Evolutionary conservation across 176 grass and related monocot genomes (phyloP), one percentile per base, ranked within the genome.

Genomic region (Echinochloa phyllopogon): DNA sequence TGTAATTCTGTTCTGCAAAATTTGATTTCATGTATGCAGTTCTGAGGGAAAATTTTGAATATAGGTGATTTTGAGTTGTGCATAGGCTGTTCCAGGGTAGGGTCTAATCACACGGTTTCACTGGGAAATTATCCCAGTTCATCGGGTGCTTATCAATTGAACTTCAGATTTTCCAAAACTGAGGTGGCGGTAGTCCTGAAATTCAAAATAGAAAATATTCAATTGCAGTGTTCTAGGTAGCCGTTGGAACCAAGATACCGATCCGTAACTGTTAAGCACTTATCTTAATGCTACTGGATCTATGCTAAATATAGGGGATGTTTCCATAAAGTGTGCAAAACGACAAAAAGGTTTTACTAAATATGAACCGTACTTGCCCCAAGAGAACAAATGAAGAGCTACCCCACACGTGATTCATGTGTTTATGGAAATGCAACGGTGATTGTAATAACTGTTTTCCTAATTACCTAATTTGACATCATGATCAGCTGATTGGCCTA

Each of bases 281-380:
- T 73, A 48, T 73, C 65, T 75, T 55, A 66, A 58, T 25, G 40
- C 8, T 64, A 24, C 36, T 23, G 3, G 40, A 51, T 71, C 12
- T 70, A 61, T 52, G 45, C 59, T 82, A 82, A 86, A 51, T 82
- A 75, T 65, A 77, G 57, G 24, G 21, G n/a, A 72, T 72, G 17
- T 20, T 73, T 65, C 41, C 12, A 69, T n/a, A 36, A 15, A 68
- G 38, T 18, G 45, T 9, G 25, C 45, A 55, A 15, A 82, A 50
- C 7, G 45, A 55, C 18, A 65, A 83, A 20, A 53, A 25, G 24
- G 18, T 18, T 21, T 45, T 12, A 45, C 72, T 45, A 45, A 43
- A 82, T 44, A 24, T 73, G 48, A 44, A 73, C 20, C 65, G 10
- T 61, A 16, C 14, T 38, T 53, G 29, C 1, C 8, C 8, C 21